These are phyloP conservation scores for Pigoraptor vietnamica DNA, from an alignment of 78 protist species.

Conservation along the genomic window DNA sequence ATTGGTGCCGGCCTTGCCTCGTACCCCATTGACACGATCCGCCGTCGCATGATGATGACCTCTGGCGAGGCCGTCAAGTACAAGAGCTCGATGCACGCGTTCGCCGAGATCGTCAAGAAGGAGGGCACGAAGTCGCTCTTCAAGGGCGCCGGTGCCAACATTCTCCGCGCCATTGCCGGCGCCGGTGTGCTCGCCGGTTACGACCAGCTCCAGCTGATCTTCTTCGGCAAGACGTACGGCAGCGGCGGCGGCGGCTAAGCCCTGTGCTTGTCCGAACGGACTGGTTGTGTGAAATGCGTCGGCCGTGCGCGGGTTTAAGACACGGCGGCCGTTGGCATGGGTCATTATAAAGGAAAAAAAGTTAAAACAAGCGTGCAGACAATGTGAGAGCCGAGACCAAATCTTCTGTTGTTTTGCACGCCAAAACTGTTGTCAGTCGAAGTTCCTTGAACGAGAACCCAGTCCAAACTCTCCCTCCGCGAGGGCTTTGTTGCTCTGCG, in stretches of 20 bases:
- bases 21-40: constrained; percentile 96
- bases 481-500: too few species aligned
- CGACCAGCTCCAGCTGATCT: constrained; percentile 75
- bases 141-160: constrained; percentile 96
- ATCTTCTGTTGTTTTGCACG: too few species aligned
- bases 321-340: too few species aligned
- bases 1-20: constrained; percentile 80
- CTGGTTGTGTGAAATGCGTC: too few species aligned
- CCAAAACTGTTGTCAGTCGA: too few species aligned
- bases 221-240: background rate
- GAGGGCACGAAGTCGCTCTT: constrained; percentile 89
- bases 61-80: constrained; percentile 73
- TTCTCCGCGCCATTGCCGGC: constrained; percentile 84
- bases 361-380: too few species aligned
- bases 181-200: constrained; percentile 87
- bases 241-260: background rate
- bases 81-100: constrained; percentile 77
- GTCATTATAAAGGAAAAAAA: too few species aligned
- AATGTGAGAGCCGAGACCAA: too few species aligned
- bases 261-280: too few species aligned
- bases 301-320: too few species aligned
- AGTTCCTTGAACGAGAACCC: too few species aligned
- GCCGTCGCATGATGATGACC: constrained; percentile 91
- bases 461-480: too few species aligned
- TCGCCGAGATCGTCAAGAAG: constrained; percentile 56